Percentiles rank a stretch among this genome's conserved stretches.
These are phyloP conservation scores for Cutaneotrichosporon sp. DNA, from an alignment of 1,284 basidiomycete species.

Conservation along the genomic window DNA sequence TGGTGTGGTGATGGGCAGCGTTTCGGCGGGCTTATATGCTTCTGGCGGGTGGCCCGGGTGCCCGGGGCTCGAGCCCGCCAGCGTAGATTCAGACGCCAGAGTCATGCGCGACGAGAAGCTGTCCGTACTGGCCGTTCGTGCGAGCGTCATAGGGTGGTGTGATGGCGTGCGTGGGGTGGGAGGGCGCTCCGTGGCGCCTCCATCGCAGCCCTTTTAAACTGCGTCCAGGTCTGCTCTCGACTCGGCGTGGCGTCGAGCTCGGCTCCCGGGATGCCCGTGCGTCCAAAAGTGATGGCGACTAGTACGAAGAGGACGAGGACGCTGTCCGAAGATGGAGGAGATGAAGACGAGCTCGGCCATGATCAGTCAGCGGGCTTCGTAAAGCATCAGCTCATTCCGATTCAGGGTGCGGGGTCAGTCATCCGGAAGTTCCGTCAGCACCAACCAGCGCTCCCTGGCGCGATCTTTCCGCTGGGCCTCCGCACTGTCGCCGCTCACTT, in stretches of 20 bases:
- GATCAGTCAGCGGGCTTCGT: no score
- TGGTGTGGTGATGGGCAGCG: neutral
- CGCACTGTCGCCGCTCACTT: no score
- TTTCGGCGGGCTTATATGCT: no score
- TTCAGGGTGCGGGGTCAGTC: no score
- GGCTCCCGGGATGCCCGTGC: neutral
- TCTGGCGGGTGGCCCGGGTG: neutral
- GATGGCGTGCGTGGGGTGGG: neutral
- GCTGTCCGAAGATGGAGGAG: no score
- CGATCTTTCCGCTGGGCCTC: no score
- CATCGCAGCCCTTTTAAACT: neutral
- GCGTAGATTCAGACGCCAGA: neutral
- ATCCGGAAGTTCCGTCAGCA: no score
- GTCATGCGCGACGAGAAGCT: slow-evolving; percentile 7
- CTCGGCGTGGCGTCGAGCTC: neutral
- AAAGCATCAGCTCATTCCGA: no score
- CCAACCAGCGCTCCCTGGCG: no score
- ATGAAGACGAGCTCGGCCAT: no score
- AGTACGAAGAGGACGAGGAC: neutral
- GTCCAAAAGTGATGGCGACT: neutral
- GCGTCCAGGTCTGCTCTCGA: no score
- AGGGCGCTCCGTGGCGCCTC: neutral
- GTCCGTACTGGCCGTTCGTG: neutral
- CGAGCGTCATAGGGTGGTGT: neutral
- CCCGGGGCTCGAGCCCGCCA: slow-evolving; percentile 1